Base-by-base conservation (phyloP, 2,329 filamentous ascomycete species). In the Pyricularia pennisetigena region DNA sequence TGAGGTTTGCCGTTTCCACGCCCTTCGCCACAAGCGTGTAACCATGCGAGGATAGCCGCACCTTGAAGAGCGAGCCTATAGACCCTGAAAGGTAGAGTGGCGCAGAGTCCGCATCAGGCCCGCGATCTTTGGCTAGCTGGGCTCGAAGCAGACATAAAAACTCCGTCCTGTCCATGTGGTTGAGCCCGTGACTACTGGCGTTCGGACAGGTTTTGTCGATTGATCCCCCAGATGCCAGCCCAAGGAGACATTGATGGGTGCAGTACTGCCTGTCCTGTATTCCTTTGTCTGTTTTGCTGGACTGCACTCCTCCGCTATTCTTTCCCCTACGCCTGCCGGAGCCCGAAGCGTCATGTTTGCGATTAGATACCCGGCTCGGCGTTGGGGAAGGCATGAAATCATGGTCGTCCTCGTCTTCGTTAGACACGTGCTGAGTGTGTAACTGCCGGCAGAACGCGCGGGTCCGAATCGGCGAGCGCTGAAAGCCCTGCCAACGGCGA, bases 11-110 rank as follows among this genome's bases (percentile, higher is more conserved):
- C 0, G 26, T 54, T 71, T 80, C 74, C 16, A 80, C 72, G 4
- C 77, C 78, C 71, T 81, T 81, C 16, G 78, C 77, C 2, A 81
- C 74, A 24, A 80, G 72, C 61, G 75, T 79, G 65, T 81, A 81
- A 62, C 78, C 75, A 41, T 76, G 68, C 1, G 74, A 73, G 2
- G 74, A 74, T 1, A 81, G 70, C 8, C 75, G 69, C 6, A 81
- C 54, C 71, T 80, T 80, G 70, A 79, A 80, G 65, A 80, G 74
- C 12, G 75, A 72, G 1, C 78, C 75, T 20, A 73, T 30, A 8
- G 73, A 57, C 0, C 77, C 74, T 7, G 71, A 72, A 5, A 75
- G 16, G 68, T 78, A 71, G 23, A 80, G 74, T 0, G 74, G 75
- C 29, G 68, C 59, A 41, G 64, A 73, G 54, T 79, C 72, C 2